phyloP scores from a whole-genome alignment of 2,329 filamentous ascomycete species.

The Botrytis medusae region DNA sequence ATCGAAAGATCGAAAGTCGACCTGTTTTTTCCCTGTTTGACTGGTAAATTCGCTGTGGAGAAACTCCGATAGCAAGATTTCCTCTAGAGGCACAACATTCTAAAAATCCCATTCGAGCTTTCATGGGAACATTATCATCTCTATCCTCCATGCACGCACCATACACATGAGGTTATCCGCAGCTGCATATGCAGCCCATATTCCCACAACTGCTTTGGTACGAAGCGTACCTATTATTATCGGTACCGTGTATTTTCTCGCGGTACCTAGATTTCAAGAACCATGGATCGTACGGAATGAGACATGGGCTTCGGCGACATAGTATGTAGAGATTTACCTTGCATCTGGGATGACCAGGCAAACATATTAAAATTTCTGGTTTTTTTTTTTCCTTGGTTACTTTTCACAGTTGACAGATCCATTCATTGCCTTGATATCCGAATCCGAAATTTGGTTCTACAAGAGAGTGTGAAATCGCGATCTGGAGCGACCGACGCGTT shows the following conservation, averaged over 20 bases:
- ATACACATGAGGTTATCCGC: not conserved
- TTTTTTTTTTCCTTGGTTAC: not conserved
- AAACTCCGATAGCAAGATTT: not conserved
- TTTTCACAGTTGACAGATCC: not conserved
- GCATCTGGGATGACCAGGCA: not conserved
- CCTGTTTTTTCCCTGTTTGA: not conserved
- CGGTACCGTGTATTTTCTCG: not conserved
- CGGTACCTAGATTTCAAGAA: not conserved
- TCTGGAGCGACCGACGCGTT: not conserved
- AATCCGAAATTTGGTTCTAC: not conserved
- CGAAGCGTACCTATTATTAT: not conserved
- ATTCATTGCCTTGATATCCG: not conserved
- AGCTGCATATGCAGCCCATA: not conserved
- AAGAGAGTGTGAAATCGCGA: not conserved
- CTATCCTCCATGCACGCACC: not conserved
- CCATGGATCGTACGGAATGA: constrained; percentile 1
- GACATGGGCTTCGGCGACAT: constrained; percentile 9
- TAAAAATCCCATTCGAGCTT: not conserved
- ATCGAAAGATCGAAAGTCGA: not conserved
- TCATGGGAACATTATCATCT: not conserved
- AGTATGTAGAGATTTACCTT: constrained; percentile 13
- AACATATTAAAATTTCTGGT: not conserved
- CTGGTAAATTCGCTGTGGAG: not conserved
- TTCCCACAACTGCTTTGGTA: not conserved
- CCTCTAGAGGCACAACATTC: constrained; percentile 1